Evolutionary conservation across 805 yeast species (phyloP).

Genomic region (Wickerhamiella sorbophila): DNA sequence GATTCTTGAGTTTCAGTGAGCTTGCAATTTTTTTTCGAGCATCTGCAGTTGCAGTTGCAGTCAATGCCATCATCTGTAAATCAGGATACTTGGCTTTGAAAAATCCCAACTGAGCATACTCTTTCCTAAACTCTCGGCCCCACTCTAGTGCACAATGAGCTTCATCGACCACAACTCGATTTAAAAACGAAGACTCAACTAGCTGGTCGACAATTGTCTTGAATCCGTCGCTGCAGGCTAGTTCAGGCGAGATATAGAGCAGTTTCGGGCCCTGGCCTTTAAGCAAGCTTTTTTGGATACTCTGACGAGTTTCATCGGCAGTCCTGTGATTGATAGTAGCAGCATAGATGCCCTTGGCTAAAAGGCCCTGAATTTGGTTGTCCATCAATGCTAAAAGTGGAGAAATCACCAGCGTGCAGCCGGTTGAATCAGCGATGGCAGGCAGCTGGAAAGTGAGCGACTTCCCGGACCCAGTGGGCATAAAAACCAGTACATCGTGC

Average conservation of each 20-base stretch:
- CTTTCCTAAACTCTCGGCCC: slow-evolving; percentile 98
- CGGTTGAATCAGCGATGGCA: slow-evolving; percentile 54
- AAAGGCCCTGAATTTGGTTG: slow-evolving; percentile 77
- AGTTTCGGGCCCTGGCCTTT: slow-evolving; percentile 66
- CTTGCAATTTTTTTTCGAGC: slow-evolving; percentile 41
- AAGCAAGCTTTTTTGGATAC: slow-evolving; percentile 44
- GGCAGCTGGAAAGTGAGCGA: slow-evolving; percentile 92
- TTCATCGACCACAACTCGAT: slow-evolving; percentile 85
- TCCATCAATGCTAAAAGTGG: slow-evolving; percentile 94
- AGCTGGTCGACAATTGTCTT: slow-evolving; percentile 45
- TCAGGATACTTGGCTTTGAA: slow-evolving; percentile 60
- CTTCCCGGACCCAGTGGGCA: slow-evolving; percentile 99
- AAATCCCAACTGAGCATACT: slow-evolving; percentile 65
- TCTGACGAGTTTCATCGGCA: slow-evolving; percentile 42
- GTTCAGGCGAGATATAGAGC: slow-evolving; percentile 80
- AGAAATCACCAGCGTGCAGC: slow-evolving; percentile 72
- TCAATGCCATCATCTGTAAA: slow-evolving; percentile 86
- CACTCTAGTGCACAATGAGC: slow-evolving; percentile 97
- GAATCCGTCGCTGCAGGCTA: slow-evolving; percentile 40
- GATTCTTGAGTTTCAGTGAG: slow-evolving; percentile 44
- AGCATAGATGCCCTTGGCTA: slow-evolving; percentile 52
- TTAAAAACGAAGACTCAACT: slow-evolving; percentile 43
- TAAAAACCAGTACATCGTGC: slow-evolving; percentile 76
- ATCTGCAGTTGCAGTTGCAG: slow-evolving; percentile 77
- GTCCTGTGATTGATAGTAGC: slow-evolving; percentile 76